Conservation (phyloP, 75 land plant genomes). For the Picea glauca region DNA sequence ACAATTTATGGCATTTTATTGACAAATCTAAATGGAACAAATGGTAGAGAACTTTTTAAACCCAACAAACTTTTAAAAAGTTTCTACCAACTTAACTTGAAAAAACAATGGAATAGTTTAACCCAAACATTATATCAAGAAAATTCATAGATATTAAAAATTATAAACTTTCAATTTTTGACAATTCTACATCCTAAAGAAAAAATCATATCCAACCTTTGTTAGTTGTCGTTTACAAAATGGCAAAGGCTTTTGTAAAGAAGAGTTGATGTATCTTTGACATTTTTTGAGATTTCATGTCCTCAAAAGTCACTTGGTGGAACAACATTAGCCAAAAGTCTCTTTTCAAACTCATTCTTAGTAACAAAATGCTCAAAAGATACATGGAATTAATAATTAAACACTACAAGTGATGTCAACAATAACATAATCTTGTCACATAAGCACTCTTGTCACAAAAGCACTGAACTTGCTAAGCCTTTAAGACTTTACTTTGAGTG, state of each 20-base stretch:
- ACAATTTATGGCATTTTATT: neutral
- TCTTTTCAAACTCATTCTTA: slow-evolving; percentile 87
- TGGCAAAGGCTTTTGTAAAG: slow-evolving; percentile 82
- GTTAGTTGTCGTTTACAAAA: slow-evolving; percentile 82
- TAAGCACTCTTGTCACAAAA: neutral
- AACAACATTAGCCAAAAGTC: slow-evolving; percentile 77
- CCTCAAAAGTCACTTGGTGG: slow-evolving; percentile 85
- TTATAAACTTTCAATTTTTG: no score
- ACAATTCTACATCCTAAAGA: no score
- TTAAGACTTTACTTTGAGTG: slow-evolving; percentile 47
- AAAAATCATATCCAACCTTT: slow-evolving; percentile 33
- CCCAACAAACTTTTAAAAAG: neutral
- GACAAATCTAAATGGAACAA: neutral
- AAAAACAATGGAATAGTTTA: neutral
- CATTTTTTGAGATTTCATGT: slow-evolving; percentile 86
- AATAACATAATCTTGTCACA: neutral
- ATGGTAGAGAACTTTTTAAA: neutral
- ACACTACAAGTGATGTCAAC: neutral
- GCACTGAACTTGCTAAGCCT: neutral
- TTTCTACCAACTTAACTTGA: neutral
- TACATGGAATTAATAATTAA: neutral
- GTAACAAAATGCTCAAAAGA: slow-evolving; percentile 66
- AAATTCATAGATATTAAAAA: no score
- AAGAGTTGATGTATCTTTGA: slow-evolving; percentile 62
- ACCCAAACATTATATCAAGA: neutral